Evolutionary conservation across 495 filamentous ascomycete genomes (phyloP).

Genomic region (Lasiosphaeria miniovina): DNA sequence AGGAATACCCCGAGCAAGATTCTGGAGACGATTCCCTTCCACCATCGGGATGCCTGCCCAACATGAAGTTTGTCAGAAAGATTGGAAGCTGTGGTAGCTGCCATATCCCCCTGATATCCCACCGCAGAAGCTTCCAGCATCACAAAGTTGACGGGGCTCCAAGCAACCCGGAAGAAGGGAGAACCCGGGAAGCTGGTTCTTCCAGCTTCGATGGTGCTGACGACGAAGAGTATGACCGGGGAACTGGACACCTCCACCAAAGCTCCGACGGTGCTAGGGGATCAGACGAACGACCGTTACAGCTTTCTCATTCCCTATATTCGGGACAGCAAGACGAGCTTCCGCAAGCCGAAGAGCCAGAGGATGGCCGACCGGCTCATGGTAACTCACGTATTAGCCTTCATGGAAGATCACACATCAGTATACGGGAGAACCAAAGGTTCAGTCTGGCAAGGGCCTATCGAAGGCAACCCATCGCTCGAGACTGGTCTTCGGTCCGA

Average conservation of each 20-base stretch:
- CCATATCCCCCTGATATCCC: conserved; percentile 6
- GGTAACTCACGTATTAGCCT: conserved; percentile 30
- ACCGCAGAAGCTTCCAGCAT: conserved; percentile 13
- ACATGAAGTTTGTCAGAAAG: conserved; percentile 8
- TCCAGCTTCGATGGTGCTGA: conserved; percentile 21
- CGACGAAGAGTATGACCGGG: conserved; percentile 14
- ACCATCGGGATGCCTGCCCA: conserved; percentile 11
- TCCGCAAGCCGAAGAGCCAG: conserved; percentile 10
- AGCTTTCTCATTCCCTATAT: background rate
- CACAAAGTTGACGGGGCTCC: conserved; percentile 9
- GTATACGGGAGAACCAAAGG: conserved; percentile 41
- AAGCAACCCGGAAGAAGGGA: conserved; percentile 4
- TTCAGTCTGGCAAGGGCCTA: conserved; percentile 55
- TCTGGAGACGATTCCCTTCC: conserved; percentile 1
- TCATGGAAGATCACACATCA: conserved; percentile 39
- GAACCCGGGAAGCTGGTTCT: conserved; percentile 1
- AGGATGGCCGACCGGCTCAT: background rate
- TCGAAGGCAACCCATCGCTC: conserved; percentile 52
- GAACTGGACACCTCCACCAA: conserved; percentile 3
- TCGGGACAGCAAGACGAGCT: background rate
- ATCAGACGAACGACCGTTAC: conserved; percentile 8
- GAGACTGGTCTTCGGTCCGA: conserved; percentile 60
- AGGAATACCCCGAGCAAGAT: conserved; percentile 2
- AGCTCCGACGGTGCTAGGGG: conserved; percentile 15
- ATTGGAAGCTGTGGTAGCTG: conserved; percentile 16